Evolutionary conservation across 2,329 filamentous ascomycete species (phyloP).

Genomic region (Penicillium verrucosum): DNA sequence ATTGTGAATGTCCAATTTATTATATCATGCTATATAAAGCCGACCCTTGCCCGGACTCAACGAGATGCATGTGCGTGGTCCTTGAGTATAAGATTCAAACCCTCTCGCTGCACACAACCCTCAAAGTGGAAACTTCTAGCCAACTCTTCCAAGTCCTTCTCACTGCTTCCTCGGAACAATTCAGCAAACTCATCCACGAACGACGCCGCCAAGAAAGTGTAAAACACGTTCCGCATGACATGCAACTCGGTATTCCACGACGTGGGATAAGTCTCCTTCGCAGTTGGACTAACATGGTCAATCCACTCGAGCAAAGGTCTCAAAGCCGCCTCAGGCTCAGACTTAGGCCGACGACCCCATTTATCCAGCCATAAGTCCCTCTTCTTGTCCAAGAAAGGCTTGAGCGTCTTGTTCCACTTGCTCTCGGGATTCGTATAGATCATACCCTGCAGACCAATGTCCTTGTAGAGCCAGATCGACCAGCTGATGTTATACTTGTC

Average conservation of each 20-base stretch:
- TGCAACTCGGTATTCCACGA: conserved; percentile 53
- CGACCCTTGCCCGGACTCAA: background rate
- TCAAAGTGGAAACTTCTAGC: conserved; percentile 55
- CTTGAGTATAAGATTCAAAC: conserved; percentile 51
- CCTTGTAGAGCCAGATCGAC: conserved; percentile 61
- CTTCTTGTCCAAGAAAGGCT: conserved; percentile 57
- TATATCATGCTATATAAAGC: background rate
- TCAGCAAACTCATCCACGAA: conserved; percentile 55
- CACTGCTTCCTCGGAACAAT: conserved; percentile 51
- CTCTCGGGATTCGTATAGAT: conserved; percentile 48
- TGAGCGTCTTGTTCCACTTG: conserved; percentile 51
- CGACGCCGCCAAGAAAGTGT: conserved; percentile 52
- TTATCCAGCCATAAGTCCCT: conserved; percentile 52
- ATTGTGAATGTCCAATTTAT: background rate
- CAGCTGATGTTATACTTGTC: conserved; percentile 52
- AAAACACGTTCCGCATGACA: conserved; percentile 45
- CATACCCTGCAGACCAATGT: conserved; percentile 58
- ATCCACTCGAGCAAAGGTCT: conserved; percentile 47
- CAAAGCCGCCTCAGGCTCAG: conserved; percentile 46
- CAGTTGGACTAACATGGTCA: conserved; percentile 42
- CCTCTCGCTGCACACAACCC: conserved; percentile 51
- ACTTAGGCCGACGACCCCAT: conserved; percentile 49
- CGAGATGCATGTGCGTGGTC: conserved; percentile 36
- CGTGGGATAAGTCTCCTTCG: conserved; percentile 46
- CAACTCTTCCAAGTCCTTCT: conserved; percentile 54